phyloP scores from a whole-genome alignment of 345 rosid genomes.

The Acer negundo region DNA sequence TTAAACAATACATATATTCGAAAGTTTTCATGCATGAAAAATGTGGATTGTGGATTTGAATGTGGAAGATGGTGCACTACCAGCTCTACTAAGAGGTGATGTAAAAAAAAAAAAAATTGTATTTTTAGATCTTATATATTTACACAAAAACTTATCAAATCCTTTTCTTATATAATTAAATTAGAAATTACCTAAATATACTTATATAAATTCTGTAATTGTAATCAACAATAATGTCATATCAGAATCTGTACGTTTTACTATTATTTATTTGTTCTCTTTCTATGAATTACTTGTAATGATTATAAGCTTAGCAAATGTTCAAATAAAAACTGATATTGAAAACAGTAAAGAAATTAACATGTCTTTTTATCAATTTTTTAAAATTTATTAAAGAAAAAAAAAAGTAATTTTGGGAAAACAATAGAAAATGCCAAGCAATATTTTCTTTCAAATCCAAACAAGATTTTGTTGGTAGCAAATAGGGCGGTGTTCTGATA shows the following conservation, averaged over 20 bases:
- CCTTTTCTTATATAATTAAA: not conserved
- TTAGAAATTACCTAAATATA: not conserved
- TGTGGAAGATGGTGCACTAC: too few species aligned
- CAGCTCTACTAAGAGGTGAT: not conserved
- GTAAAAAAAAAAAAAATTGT: too few species aligned
- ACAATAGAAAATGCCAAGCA: not conserved
- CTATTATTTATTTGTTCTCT: not conserved
- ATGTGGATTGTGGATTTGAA: too few species aligned
- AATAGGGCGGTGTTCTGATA: slow-evolving; percentile 12
- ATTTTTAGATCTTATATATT: not conserved
- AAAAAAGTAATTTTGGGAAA: not conserved
- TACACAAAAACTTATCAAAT: not conserved
- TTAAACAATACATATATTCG: too few species aligned
- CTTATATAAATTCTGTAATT: too few species aligned
- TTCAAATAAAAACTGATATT: not conserved
- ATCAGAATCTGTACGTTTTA: too few species aligned
- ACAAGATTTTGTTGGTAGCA: not conserved
- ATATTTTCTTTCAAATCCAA: slow-evolving; percentile 11
- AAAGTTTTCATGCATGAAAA: too few species aligned
- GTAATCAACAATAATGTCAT: too few species aligned
- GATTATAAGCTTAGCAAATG: not conserved
- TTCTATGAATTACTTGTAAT: not conserved
- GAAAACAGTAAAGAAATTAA: not conserved
- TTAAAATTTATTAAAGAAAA: too few species aligned
- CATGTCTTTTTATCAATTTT: not conserved